phyloP scores from a whole-genome alignment of 202 grass and related monocot genomes.

The Elaeis oleifera region DNA sequence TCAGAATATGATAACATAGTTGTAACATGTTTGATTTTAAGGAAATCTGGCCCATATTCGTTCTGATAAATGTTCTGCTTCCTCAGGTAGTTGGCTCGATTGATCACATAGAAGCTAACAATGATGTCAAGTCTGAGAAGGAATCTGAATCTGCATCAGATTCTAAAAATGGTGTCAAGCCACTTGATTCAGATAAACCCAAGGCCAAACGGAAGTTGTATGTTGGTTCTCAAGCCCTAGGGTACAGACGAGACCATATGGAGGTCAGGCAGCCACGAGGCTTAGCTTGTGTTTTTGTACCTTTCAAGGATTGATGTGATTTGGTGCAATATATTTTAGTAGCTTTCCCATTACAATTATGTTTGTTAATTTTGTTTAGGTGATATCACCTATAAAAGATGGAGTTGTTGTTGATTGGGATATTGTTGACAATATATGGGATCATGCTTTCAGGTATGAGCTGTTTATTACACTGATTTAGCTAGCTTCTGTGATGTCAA shows the following conservation, averaged over 20 bases:
- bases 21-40: no score
- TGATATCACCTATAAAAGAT: constrained; percentile 92
- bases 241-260: constrained; percentile 92
- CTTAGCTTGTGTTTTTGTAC: background rate
- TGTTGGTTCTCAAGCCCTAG: constrained; percentile 81
- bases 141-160: constrained; percentile 59
- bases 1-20: no score
- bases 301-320: no score
- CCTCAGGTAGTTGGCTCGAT: constrained; percentile 77
- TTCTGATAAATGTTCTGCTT: constrained; percentile 11
- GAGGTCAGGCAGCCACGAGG: constrained; percentile 43
- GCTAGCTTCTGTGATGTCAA: no score
- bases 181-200: constrained; percentile 57
- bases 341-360: no score
- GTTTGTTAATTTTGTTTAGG: constrained; percentile 22
- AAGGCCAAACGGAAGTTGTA: constrained; percentile 77
- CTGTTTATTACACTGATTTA: no score
- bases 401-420: constrained; percentile 92
- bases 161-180: constrained; percentile 66
- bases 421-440: constrained; percentile 95
- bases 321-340: no score
- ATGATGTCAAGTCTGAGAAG: constrained; percentile 66
- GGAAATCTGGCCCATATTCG: background rate
- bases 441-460: constrained; percentile 87
- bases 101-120: constrained; percentile 48